These are phyloP conservation scores for Clavispora phyllophila DNA, from an alignment of 805 yeast species.

Conservation along the genomic window DNA sequence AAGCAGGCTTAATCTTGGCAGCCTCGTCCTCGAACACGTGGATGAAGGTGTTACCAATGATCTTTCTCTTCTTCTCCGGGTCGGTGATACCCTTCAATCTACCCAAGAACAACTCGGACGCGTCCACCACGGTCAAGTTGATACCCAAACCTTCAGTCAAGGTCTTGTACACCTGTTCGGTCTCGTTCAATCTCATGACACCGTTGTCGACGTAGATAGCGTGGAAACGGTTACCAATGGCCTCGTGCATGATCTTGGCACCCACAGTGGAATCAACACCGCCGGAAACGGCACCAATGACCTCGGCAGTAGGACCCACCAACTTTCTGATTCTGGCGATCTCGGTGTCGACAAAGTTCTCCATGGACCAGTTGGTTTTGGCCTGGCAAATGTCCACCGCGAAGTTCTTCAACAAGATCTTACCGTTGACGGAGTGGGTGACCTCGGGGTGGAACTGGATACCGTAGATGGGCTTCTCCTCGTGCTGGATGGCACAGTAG, in stretches of 20 bases:
- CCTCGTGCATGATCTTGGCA: constrained; percentile 95
- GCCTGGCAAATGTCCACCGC: constrained; percentile 89
- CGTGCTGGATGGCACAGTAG: constrained; percentile 85
- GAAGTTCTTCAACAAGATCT: constrained; percentile 79
- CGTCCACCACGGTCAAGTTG: constrained; percentile 91
- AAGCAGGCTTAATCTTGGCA: constrained; percentile 80
- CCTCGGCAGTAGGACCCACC: constrained; percentile 98
- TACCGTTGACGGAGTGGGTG: constrained; percentile 92
- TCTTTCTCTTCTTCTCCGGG: constrained; percentile 98
- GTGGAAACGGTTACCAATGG: constrained; percentile 97
- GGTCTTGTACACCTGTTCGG: constrained; percentile 81
- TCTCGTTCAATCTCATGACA: constrained; percentile 93
- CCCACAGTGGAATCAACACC: constrained; percentile 99
- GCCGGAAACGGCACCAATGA: constrained; percentile 98
- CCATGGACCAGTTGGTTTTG: constrained; percentile 93
- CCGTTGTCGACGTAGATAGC: constrained; percentile 98
- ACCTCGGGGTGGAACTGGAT: constrained; percentile 99
- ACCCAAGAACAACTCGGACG: constrained; percentile 80
- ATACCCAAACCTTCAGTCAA: constrained; percentile 91
- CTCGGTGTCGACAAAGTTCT: constrained; percentile 95
- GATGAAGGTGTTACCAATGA: constrained; percentile 96
- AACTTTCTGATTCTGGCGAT: constrained; percentile 83
- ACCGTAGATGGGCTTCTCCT: constrained; percentile 73
- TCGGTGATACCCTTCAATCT: constrained; percentile 92
- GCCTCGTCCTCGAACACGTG: constrained; percentile 97